Percentiles rank a stretch among this genome's conserved stretches.
Evolutionary conservation across 768 basidiomycete genomes (phyloP).

Genomic region (Leccinum sublutescens): DNA sequence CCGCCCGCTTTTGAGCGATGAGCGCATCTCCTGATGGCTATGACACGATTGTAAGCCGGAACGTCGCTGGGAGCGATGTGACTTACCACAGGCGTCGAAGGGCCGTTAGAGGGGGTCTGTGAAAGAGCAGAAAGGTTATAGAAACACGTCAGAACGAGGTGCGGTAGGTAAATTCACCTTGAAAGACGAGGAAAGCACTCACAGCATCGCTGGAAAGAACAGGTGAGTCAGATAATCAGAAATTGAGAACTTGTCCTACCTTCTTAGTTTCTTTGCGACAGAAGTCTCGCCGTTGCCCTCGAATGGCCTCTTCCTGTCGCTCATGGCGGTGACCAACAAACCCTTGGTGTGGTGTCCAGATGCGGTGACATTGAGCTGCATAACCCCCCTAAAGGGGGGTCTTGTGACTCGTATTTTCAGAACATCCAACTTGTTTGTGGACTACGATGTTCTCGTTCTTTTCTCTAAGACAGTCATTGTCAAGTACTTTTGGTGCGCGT

Average conservation of each 20-base stretch:
- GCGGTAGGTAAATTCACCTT: constrained; percentile 73
- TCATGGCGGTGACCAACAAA: constrained; percentile 43
- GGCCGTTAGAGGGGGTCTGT: constrained; percentile 54
- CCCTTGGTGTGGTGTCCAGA: not conserved
- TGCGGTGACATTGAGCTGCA: not conserved
- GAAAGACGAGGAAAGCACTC: constrained; percentile 45
- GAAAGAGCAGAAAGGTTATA: constrained; percentile 57
- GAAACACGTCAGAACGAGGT: constrained; percentile 56
- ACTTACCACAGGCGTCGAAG: constrained; percentile 45
- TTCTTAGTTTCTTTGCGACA: constrained; percentile 62
- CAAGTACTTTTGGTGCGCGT: constrained; percentile 23
- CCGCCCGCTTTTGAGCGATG: constrained; percentile 80
- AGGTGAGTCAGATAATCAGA: constrained; percentile 5
- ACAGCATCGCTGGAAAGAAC: constrained; percentile 56
- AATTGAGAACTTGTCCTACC: constrained; percentile 41
- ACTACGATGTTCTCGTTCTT: constrained; percentile 24
- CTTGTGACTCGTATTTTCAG: not conserved
- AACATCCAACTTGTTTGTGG: not conserved
- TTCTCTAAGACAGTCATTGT: constrained; percentile 14
- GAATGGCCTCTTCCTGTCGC: constrained; percentile 61
- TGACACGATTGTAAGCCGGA: constrained; percentile 4
- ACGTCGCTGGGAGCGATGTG: not conserved
- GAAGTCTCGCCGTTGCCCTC: constrained; percentile 52
- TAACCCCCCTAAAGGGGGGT: constrained; percentile 23
- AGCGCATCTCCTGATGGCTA: constrained; percentile 58